Evolutionary conservation across 768 basidiomycete species (phyloP).

Genomic region (Tremella fuciformis): DNA sequence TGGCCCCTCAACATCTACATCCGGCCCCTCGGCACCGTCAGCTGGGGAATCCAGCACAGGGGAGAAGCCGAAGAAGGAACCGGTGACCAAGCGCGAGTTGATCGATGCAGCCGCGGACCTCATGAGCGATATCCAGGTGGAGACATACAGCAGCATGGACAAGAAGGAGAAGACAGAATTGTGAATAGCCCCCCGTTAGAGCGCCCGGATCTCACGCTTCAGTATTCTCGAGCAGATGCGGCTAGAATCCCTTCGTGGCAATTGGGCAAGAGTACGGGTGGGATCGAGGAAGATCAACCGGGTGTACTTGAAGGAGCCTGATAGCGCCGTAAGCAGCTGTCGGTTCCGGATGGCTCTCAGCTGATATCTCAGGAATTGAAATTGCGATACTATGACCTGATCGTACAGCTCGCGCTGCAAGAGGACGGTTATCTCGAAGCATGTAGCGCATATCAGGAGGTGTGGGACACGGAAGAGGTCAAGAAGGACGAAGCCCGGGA

Average conservation of each 20-base stretch:
- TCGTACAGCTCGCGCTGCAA: conserved; percentile 91
- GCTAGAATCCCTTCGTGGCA: conserved; percentile 57
- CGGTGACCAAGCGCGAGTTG: conserved; percentile 60
- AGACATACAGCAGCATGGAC: conserved; percentile 99
- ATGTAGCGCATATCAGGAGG: conserved; percentile 90
- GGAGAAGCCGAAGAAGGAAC: conserved; percentile 41
- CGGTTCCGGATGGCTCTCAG: neutral
- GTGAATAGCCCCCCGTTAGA: conserved; percentile 27
- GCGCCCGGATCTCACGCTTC: neutral
- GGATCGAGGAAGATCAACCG: conserved; percentile 93
- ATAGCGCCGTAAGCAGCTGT: conserved; percentile 67
- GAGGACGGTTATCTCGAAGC: conserved; percentile 83
- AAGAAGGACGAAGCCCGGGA: conserved; percentile 66
- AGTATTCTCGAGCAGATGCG: conserved; percentile 94
- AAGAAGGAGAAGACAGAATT: conserved; percentile 97
- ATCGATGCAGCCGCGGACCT: conserved; percentile 85
- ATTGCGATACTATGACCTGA: conserved; percentile 90
- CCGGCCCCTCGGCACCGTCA: conserved; percentile 13
- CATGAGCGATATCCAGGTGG: conserved; percentile 91
- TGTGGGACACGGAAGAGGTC: conserved; percentile 95
- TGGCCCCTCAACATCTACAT: conserved; percentile 18
- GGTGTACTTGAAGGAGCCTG: conserved; percentile 80
- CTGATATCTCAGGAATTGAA: conserved; percentile 71
- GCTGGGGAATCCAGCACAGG: neutral
- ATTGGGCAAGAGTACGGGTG: conserved; percentile 90